phyloP scores from a whole-genome alignment of 805 yeast genomes.

The Cyberlindnera xishuangbannaensis region DNA sequence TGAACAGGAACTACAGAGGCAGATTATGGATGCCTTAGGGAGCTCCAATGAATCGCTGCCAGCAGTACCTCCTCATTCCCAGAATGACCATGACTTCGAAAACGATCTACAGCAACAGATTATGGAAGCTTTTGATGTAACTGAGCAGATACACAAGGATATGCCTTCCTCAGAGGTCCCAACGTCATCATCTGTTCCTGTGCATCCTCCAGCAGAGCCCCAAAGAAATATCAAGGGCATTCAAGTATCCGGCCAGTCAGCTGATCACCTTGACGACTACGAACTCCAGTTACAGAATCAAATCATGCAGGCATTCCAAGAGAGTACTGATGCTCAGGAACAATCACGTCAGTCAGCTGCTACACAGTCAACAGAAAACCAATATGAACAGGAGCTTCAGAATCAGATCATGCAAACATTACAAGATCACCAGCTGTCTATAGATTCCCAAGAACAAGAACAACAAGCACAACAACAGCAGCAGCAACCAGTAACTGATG shows the following conservation, averaged over 20 bases:
- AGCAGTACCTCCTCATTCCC: background rate
- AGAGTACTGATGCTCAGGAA: constrained; percentile 7
- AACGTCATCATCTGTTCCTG: background rate
- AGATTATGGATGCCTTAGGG: constrained; percentile 21
- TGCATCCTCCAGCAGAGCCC: background rate
- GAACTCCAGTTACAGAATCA: constrained; percentile 21
- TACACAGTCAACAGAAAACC: constrained; percentile 4
- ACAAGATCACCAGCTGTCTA: constrained; percentile 12
- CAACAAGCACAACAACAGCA: constrained; percentile 3
- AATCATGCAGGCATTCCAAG: constrained; percentile 20
- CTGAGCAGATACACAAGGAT: constrained; percentile 1
- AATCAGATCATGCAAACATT: constrained; percentile 20
- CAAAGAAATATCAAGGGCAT: background rate
- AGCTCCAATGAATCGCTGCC: constrained; percentile 2
- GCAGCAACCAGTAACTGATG: constrained; percentile 4
- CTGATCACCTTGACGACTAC: constrained; percentile 11
- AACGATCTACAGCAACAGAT: constrained; percentile 21
- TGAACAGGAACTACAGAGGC: constrained; percentile 19
- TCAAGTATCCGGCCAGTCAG: background rate
- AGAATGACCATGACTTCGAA: constrained; percentile 8
- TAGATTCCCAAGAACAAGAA: too few relatives aligned
- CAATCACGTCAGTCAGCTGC: constrained; percentile 7
- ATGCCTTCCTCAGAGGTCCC: background rate
- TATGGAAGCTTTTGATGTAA: constrained; percentile 14
- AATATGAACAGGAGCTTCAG: constrained; percentile 20